Base-by-base conservation (phyloP, 2,329 filamentous ascomycete genomes). In the Xenosphaeropsis pyriputrescens region DNA sequence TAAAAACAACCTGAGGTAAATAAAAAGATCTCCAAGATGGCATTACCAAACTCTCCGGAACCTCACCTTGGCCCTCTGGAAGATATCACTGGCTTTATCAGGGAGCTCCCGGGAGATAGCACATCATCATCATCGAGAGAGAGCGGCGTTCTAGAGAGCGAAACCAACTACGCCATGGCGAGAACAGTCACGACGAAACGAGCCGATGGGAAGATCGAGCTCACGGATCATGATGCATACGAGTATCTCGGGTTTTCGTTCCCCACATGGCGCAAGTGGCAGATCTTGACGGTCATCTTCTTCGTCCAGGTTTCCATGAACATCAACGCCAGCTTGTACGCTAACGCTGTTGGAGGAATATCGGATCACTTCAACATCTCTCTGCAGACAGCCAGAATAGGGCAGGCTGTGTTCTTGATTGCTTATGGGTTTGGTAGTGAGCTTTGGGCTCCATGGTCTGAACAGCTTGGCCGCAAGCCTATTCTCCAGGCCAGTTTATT, bases 391-490 rank as follows among this genome's bases (percentile, higher is more conserved):
- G 82, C 78, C 4, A 72, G 82, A 38, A 70, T 73, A 39, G 84
- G 84, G 53, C 80, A 82, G 41, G 79, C 82, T 60, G 72, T 86
- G 43, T 91, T 89, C 60, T 60, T 93, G 30, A 68, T 91, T 36
- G 57, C 77, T 2, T 91, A 93, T 55, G 84, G 83, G 29, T 88
- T 91, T 53, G 85, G 85, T 29, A 91, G 85, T 55, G 85, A 91
- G 57, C 67, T 89, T 0, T 91, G 85, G 85, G 85, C 85, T 0
- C 85, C 85, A 0, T 91, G 84, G 81, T 82, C 75, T 34, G 85
- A 93, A 54, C 85, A 91, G 50, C 65, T 89, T 36, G 85, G 85
- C 15, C 73, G 85, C 35, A 81, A 76, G 63, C 78, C 78, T 2
- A 70, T 91, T 39, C 65, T 89, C 17, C 84, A 89, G 63, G 59